Percentiles rank a stretch among this genome's conserved stretches.
Evolutionary conservation across 2,329 filamentous ascomycete genomes (phyloP).

Genomic region (Ascochyta fabae): DNA sequence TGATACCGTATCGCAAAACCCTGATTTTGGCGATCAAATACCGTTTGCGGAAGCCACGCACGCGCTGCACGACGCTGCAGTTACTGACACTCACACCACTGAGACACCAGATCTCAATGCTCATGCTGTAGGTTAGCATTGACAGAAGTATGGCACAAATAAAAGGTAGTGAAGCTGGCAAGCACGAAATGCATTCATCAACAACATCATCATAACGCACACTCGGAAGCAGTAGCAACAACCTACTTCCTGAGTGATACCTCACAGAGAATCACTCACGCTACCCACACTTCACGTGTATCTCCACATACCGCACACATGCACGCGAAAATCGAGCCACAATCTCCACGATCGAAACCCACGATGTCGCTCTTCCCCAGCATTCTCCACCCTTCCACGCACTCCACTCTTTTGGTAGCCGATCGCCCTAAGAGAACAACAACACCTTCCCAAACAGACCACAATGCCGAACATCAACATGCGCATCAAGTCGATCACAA

Average conservation of each 20-base stretch:
- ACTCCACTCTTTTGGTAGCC: slow-evolving; percentile 6
- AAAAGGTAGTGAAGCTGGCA: neutral
- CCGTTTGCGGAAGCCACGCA: slow-evolving; percentile 4
- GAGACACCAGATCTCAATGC: neutral
- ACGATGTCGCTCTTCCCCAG: slow-evolving; percentile 14
- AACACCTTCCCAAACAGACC: neutral
- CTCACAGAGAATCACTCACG: neutral
- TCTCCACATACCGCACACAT: slow-evolving; percentile 3
- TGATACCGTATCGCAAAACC: slow-evolving; percentile 4
- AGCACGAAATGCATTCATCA: neutral
- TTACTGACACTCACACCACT: slow-evolving; percentile 18
- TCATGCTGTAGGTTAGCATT: neutral
- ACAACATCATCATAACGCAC: neutral
- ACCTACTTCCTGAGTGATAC: neutral
- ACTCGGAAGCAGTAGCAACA: neutral
- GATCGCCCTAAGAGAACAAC: slow-evolving; percentile 4
- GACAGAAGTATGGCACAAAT: neutral
- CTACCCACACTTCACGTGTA: neutral
- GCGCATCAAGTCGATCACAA: slow-evolving; percentile 15
- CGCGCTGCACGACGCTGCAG: neutral
- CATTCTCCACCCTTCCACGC: slow-evolving; percentile 17
- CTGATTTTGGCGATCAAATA: slow-evolving; percentile 4
- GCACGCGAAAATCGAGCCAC: slow-evolving; percentile 10
- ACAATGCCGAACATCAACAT: slow-evolving; percentile 3
- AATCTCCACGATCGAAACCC: slow-evolving; percentile 4